Conservation (phyloP, 2,329 filamentous ascomycete species). For the Fusarium protoensiforme region DNA sequence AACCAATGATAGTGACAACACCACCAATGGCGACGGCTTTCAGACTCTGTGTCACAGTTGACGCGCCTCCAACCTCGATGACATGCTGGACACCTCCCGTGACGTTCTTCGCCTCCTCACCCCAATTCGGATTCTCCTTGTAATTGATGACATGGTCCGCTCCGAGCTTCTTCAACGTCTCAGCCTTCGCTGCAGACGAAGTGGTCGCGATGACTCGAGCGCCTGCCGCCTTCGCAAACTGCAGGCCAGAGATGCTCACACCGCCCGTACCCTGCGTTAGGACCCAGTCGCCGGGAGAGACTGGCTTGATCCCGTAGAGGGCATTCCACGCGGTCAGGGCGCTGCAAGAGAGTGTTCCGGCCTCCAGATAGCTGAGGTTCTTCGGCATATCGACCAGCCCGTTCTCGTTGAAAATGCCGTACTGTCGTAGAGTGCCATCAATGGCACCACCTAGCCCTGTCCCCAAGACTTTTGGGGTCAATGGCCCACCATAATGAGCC, state of each 20-base stretch:
- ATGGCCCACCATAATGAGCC: not conserved
- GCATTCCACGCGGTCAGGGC: too few species aligned
- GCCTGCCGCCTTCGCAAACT: not conserved
- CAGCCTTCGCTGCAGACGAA: not conserved
- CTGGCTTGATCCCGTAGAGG: too few species aligned
- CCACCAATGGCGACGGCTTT: not conserved
- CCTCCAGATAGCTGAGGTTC: too few species aligned
- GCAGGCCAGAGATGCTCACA: not conserved
- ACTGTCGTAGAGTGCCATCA: too few species aligned
- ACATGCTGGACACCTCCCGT: not conserved
- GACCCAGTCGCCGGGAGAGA: too few species aligned
- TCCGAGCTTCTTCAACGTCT: not conserved
- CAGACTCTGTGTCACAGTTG: not conserved
- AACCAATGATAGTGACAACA: not conserved
- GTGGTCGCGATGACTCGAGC: not conserved
- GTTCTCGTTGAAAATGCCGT: too few species aligned
- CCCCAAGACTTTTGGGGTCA: too few species aligned
- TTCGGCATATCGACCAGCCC: too few species aligned
- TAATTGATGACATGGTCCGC: not conserved
- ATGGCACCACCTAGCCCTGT: too few species aligned
- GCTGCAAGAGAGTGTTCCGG: too few species aligned
- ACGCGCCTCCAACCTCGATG: not conserved
- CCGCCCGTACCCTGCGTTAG: not conserved
- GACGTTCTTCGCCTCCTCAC: not conserved
- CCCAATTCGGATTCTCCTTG: not conserved